Evolutionary conservation across 192 early-diverging fungal genomes (phyloP), one percentile per base, ranked within the genome.

Genomic region (Backusella macrospora): DNA sequence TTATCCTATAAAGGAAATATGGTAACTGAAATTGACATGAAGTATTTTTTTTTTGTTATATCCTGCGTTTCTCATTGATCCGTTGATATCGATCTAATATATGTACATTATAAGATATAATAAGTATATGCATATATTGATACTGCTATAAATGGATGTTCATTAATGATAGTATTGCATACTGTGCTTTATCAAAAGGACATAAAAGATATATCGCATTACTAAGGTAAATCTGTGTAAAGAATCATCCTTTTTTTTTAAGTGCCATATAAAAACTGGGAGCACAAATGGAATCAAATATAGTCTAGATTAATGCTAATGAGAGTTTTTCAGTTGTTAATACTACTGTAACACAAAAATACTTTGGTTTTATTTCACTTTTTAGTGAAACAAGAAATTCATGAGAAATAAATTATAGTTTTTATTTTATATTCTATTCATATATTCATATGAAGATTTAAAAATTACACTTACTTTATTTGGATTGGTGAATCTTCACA

Each of bases 241-340:
- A 0, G 21, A 59, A 59, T 13, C 10, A 59, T 13, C 10, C 1
- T 10, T 5, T 59, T 18, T 59, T 59, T 59, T 59, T 13, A 59
- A 59, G 52, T 59, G 21, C 52, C 52, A 59, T 59, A 26, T 59
- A 23, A 59, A 26, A 59, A 59, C 26, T 59, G 52, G 52, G 52
- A 26, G 26, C 52, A 59, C 52, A 59, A 59, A 59, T 23, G 52
- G 9, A 4, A 26, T 59, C 52, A 59, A 59, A 59, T 59, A 59
- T 59, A 59, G 52, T 59, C 26, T 59, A 59, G 52, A 34, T 34
- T 34, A 34, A 34, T 2, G 29, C 2, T 34, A 34, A 34, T 1
- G 29, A 34, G 29, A 34, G 29, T 34, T 34, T 34, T 34, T 9
- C 6, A n/a, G 23, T 18, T 59, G 52, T 23, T 18, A 59, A 59